Percentiles rank a stretch among this genome's conserved stretches.
Evolutionary conservation across 2,329 filamentous ascomycete species (phyloP).

Genomic region (Sporothrix brunneoviolacea): DNA sequence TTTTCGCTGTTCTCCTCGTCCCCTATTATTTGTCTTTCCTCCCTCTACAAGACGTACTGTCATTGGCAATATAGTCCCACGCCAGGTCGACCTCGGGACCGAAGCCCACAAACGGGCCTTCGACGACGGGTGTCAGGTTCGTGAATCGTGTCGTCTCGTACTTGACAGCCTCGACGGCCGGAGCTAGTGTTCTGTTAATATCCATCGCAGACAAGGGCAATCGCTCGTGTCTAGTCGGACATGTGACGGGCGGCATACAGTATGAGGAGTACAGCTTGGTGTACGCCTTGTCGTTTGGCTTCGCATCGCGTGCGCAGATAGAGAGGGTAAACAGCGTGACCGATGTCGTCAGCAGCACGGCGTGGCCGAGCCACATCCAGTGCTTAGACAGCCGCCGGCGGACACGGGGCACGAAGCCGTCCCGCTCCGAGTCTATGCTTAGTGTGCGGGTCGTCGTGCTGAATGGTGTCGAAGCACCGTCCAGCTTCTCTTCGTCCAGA

Average conservation of each 20-base stretch:
- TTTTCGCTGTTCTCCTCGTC: not conserved
- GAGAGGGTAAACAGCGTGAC: constrained; percentile 35
- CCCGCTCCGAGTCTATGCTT: constrained; percentile 13
- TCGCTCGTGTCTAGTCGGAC: no score
- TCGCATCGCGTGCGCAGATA: constrained; percentile 31
- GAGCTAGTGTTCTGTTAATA: constrained; percentile 36
- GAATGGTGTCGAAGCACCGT: constrained; percentile 10
- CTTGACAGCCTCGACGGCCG: constrained; percentile 38
- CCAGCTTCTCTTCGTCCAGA: constrained; percentile 32
- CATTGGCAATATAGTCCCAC: constrained; percentile 49
- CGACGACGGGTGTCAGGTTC: constrained; percentile 39
- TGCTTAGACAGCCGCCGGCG: constrained; percentile 17
- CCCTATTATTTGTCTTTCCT: not conserved
- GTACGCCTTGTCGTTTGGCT: constrained; percentile 28
- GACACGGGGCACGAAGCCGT: constrained; percentile 8
- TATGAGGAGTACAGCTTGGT: constrained; percentile 38
- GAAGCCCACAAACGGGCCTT: constrained; percentile 47
- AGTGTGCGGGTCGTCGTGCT: constrained; percentile 8
- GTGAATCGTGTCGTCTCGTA: constrained; percentile 43
- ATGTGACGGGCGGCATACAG: constrained; percentile 17
- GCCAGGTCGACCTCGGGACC: constrained; percentile 50
- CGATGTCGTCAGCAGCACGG: constrained; percentile 33
- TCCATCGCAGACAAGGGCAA: no score
- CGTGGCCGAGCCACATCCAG: constrained; percentile 36
- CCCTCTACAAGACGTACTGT: constrained; percentile 22